Percentiles rank a stretch among this genome's conserved stretches.
These are phyloP conservation scores for Calocybe cyanea DNA, from an alignment of 768 basidiomycete genomes.

Conservation along the genomic window DNA sequence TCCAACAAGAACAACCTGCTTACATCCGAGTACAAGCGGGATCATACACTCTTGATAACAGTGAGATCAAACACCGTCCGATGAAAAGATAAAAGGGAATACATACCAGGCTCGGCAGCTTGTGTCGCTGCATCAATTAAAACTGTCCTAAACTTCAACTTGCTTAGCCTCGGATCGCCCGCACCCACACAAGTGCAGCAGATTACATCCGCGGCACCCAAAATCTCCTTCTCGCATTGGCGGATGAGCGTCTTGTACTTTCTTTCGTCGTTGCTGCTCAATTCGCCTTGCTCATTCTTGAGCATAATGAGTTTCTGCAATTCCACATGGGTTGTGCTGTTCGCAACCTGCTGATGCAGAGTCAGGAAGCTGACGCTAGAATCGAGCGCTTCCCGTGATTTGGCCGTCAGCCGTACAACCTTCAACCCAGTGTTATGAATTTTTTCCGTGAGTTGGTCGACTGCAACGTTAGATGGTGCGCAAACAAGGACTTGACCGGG, in stretches of 20 bases:
- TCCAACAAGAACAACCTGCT: conserved; percentile 97
- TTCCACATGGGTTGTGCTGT: conserved; percentile 93
- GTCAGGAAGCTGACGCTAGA: conserved; percentile 94
- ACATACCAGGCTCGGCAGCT: conserved; percentile 90
- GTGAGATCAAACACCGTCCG: conserved; percentile 7
- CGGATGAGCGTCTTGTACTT: conserved; percentile 96
- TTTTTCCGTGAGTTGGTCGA: conserved; percentile 98
- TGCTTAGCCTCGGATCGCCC: conserved; percentile 93
- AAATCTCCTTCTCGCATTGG: conserved; percentile 96
- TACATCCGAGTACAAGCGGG: conserved; percentile 94
- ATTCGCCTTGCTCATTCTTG: conserved; percentile 95
- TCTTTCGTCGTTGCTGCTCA: conserved; percentile 94
- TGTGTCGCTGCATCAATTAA: conserved; percentile 99
- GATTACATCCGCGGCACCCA: conserved; percentile 93
- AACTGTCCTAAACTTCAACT: conserved; percentile 97
- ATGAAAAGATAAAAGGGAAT: conserved; percentile 17
- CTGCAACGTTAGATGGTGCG: conserved; percentile 98
- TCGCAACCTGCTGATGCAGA: conserved; percentile 95
- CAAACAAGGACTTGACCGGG: conserved; percentile 98
- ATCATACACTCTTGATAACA: conserved; percentile 90
- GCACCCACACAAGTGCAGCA: conserved; percentile 98
- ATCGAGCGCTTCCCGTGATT: conserved; percentile 96
- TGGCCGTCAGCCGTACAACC: conserved; percentile 95
- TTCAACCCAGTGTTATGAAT: conserved; percentile 99
- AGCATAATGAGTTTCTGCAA: conserved; percentile 97